These are phyloP conservation scores for Leccinum disarticulatum DNA, from an alignment of 768 basidiomycete species.

Conservation along the genomic window DNA sequence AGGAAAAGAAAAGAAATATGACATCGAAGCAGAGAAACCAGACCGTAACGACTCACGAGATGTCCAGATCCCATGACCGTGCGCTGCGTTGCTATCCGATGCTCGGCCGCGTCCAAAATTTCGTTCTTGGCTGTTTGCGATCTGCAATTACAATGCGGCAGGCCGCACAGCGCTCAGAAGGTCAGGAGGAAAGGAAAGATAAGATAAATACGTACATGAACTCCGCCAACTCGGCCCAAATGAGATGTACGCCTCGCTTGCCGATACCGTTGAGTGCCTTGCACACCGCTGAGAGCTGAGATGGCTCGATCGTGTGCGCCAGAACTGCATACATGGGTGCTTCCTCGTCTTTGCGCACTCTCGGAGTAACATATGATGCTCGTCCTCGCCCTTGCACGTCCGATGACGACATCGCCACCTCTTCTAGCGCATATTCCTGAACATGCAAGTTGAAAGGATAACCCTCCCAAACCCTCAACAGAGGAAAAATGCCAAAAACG, in stretches of 20 bases:
- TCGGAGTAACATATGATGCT: slow-evolving; percentile 18
- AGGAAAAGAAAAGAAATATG: not conserved
- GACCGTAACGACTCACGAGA: slow-evolving; percentile 18
- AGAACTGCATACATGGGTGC: slow-evolving; percentile 24
- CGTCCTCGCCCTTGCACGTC: slow-evolving; percentile 4
- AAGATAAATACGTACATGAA: slow-evolving; percentile 24
- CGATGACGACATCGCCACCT: slow-evolving; percentile 5
- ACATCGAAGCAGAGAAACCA: not conserved
- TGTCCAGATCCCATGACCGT: slow-evolving; percentile 31
- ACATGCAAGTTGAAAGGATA: not conserved
- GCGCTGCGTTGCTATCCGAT: slow-evolving; percentile 20
- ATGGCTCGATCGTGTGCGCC: slow-evolving; percentile 28
- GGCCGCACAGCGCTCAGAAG: not conserved
- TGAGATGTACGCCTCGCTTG: slow-evolving; percentile 23
- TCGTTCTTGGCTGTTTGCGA: slow-evolving; percentile 27
- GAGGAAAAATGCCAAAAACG: not conserved
- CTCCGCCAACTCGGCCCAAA: slow-evolving; percentile 33
- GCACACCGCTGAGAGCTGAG: slow-evolving; percentile 23
- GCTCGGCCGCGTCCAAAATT: slow-evolving; percentile 28
- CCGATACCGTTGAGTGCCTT: slow-evolving; percentile 8
- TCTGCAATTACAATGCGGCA: slow-evolving; percentile 9
- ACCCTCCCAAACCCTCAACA: not conserved
- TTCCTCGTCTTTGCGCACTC: slow-evolving; percentile 32
- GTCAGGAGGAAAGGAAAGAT: not conserved
- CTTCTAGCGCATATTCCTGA: slow-evolving; percentile 29